phyloP scores from a whole-genome alignment of 805 yeast species.

The Nematodospora valgi region DNA sequence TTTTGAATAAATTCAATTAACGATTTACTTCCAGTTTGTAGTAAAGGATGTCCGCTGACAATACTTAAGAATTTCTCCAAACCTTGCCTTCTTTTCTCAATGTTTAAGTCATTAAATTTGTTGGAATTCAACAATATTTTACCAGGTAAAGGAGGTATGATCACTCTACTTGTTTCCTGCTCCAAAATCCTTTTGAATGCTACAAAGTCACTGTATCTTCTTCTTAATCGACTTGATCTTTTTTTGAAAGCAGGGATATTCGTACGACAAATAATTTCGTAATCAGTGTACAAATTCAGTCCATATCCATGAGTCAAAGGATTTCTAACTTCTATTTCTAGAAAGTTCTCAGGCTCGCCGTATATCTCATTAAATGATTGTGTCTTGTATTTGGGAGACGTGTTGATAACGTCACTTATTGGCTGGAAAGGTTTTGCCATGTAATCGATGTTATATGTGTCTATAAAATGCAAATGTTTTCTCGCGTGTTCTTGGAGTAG shows the following conservation, averaged over 20 bases:
- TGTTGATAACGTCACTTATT: constrained; percentile 38
- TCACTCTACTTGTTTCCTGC: constrained; percentile 72
- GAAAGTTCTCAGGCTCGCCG: constrained; percentile 91
- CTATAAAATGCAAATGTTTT: no score
- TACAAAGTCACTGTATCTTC: constrained; percentile 90
- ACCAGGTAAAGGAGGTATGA: constrained; percentile 89
- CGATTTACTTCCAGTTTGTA: constrained; percentile 81
- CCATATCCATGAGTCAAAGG: constrained; percentile 74
- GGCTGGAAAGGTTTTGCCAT: constrained; percentile 43
- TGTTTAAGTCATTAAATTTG: constrained; percentile 76
- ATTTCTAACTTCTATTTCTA: constrained; percentile 84
- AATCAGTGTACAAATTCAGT: constrained; percentile 79
- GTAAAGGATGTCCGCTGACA: constrained; percentile 89
- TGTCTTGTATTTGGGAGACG: constrained; percentile 35
- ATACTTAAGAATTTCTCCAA: constrained; percentile 71
- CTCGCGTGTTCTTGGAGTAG: no score
- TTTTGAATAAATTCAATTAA: constrained; percentile 84
- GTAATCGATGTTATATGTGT: not conserved
- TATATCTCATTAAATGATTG: constrained; percentile 80
- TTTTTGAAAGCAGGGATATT: constrained; percentile 84
- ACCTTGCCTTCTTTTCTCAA: constrained; percentile 80
- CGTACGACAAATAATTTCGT: constrained; percentile 84
- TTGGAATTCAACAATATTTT: constrained; percentile 64
- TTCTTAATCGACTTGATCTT: constrained; percentile 62
- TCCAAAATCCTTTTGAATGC: constrained; percentile 70